Percentiles rank a stretch among this genome's conserved stretches.
phyloP scores from a whole-genome alignment of 805 yeast genomes.

The Zygosaccharomyces rouxii region DNA sequence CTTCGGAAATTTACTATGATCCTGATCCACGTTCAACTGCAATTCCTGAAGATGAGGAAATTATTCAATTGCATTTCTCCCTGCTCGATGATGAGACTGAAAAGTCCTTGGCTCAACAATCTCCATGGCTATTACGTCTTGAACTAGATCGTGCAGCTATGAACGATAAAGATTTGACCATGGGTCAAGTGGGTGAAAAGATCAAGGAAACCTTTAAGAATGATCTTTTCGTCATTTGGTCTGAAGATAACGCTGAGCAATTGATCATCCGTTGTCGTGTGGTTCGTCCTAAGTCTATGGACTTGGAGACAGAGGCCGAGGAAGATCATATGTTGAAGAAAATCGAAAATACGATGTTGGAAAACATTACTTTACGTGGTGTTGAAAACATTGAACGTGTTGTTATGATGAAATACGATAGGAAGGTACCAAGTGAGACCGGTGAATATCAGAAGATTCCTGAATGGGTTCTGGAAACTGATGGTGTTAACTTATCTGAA shows the following conservation, averaged over 20 bases:
- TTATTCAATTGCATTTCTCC: slow-evolving; percentile 94
- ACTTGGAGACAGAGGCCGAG: slow-evolving; percentile 91
- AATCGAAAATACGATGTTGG: slow-evolving; percentile 94
- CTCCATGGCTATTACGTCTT: slow-evolving; percentile 96
- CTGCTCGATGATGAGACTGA: slow-evolving; percentile 98
- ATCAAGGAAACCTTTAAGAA: slow-evolving; percentile 90
- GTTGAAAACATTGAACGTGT: slow-evolving; percentile 84
- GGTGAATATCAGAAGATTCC: slow-evolving; percentile 88
- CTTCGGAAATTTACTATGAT: slow-evolving; percentile 94
- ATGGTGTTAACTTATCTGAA: slow-evolving; percentile 93
- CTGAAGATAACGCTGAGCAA: slow-evolving; percentile 97
- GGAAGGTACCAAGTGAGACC: slow-evolving; percentile 62
- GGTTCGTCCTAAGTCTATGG: slow-evolving; percentile 88
- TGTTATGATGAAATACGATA: slow-evolving; percentile 78
- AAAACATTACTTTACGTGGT: slow-evolving; percentile 92
- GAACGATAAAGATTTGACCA: slow-evolving; percentile 95
- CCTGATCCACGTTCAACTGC: slow-evolving; percentile 98
- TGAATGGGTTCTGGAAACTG: slow-evolving; percentile 98
- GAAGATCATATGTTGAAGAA: slow-evolving; percentile 95
- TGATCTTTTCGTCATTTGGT: slow-evolving; percentile 96
- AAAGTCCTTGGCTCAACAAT: slow-evolving; percentile 87
- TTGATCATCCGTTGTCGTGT: slow-evolving; percentile 97
- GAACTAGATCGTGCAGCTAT: slow-evolving; percentile 98
- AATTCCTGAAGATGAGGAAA: slow-evolving; percentile 93
- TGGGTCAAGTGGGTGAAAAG: slow-evolving; percentile 97